Conservation (phyloP, 1,139 yeast genomes). For the Yamadazyma trypodendri region DNA sequence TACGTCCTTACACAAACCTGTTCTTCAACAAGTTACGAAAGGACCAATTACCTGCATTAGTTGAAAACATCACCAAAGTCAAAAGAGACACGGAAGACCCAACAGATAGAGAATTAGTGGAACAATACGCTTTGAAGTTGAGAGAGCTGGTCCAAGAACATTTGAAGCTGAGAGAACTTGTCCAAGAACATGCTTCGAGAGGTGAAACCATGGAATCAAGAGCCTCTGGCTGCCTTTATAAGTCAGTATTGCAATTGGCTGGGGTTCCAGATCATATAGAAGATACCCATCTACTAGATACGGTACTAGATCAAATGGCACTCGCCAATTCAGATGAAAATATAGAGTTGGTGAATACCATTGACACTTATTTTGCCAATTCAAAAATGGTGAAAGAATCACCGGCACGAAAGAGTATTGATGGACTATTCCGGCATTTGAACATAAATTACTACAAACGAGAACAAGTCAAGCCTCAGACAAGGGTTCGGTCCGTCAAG, state of each 20-base stretch:
- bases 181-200: too few relatives aligned
- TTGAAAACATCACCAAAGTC: slow-evolving; percentile 8
- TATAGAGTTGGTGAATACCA: slow-evolving; percentile 17
- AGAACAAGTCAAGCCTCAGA: slow-evolving; percentile 13
- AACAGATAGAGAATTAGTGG: not conserved
- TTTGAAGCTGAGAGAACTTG: too few relatives aligned
- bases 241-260: slow-evolving; percentile 13
- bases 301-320: slow-evolving; percentile 50
- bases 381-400: slow-evolving; percentile 6
- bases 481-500: slow-evolving; percentile 16
- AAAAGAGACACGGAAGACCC: slow-evolving; percentile 1
- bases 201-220: too few relatives aligned
- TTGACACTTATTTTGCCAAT: slow-evolving; percentile 3
- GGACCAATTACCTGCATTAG: slow-evolving; percentile 11
- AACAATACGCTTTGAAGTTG: slow-evolving; percentile 5
- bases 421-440: slow-evolving; percentile 10
- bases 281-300: slow-evolving; percentile 44
- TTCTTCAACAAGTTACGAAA: slow-evolving; percentile 16
- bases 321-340: slow-evolving; percentile 31
- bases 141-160: too few relatives aligned
- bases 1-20: slow-evolving; percentile 6
- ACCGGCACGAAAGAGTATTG: slow-evolving; percentile 7
- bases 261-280: slow-evolving; percentile 16
- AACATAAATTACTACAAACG: slow-evolving; percentile 10
- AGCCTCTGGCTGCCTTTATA: slow-evolving; percentile 10